Base-by-base conservation (phyloP, 2,329 filamentous ascomycete genomes). In the Didymella exigua region DNA sequence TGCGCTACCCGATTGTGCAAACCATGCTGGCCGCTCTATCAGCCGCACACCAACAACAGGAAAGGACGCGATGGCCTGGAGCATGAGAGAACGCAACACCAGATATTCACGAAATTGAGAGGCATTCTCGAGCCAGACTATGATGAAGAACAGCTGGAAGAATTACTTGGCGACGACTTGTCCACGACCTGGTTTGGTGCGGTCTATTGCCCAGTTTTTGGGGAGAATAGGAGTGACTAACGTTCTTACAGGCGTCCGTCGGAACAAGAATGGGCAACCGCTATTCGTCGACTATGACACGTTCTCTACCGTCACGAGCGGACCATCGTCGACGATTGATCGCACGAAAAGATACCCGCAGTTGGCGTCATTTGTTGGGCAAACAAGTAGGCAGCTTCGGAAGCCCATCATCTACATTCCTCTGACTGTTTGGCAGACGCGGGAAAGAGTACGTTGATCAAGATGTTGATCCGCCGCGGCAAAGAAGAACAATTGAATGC, bases 391-490 rank as follows among this genome's bases (percentile, higher is more conserved):
- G 29, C 14, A 30, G 29, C 5, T 13, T 5, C 11, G 2, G 29
- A 30, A 30, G 29, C 29, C 14, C 10, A 2, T 5, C 11, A 13
- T 30, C 29, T 30, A 30, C 29, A 30, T 13, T 9, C 4, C 14
- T 30, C 10, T 30, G 9, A 30, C 29, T 30, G 10, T 30, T 30
- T 14, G 56, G 78, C 75, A 59, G 75, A 76, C 10, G 80, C 78
- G n/a, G 80, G 80, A 1, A 81, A 82, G 63, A 81, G 78, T 37
- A 80, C 77, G 3, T 54, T 82, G 24, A 79, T 82, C 59, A 80
- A 79, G 52, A 68, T 81, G 34, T 68, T 82, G 8, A 77, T 81
- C 36, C 75, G 79, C 37, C 65, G 29, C 23, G 29, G 29, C 29
- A 30, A 65, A 38, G 37, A 44, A 37, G 27, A 36, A 8, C 21